These are phyloP conservation scores for Aureobasidium zeae DNA, from an alignment of 2,329 filamentous ascomycete species.

Conservation along the genomic window DNA sequence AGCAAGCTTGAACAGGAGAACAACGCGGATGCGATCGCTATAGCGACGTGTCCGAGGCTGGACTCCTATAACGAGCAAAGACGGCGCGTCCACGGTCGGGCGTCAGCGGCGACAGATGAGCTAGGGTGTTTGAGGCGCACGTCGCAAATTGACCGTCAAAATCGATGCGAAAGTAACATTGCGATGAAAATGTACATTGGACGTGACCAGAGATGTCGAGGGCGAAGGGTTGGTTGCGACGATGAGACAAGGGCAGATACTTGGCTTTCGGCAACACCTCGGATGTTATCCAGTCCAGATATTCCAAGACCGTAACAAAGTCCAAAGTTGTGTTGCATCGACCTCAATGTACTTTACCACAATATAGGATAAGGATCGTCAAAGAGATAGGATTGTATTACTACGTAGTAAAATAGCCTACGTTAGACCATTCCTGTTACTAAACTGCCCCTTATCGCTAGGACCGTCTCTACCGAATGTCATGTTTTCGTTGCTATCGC, in stretches of 20 bases:
- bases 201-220: not conserved
- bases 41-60: conserved; percentile 5
- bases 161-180: conserved; percentile 6
- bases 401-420: too few relatives aligned
- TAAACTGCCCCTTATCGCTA: too few relatives aligned
- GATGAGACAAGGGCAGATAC: not conserved
- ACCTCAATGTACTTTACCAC: too few relatives aligned
- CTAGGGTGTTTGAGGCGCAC: conserved; percentile 1
- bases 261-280: conserved; percentile 7
- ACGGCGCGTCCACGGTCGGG: conserved; percentile 3
- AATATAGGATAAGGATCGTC: too few relatives aligned
- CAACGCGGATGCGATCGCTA: conserved; percentile 5
- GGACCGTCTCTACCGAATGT: too few relatives aligned
- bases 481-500: too few relatives aligned
- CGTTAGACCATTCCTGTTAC: too few relatives aligned
- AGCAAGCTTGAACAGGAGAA: conserved; percentile 2
- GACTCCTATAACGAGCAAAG: conserved; percentile 6
- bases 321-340: too few relatives aligned
- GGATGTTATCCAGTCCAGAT: too few relatives aligned
- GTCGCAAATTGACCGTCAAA: too few relatives aligned
- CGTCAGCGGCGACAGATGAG: conserved; percentile 5
- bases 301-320: too few relatives aligned
- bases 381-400: too few relatives aligned
- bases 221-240: not conserved
- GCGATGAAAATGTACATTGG: not conserved